Evolutionary conservation across 1,139 yeast species (phyloP).

Genomic region (Suhomyces bribrorum): DNA sequence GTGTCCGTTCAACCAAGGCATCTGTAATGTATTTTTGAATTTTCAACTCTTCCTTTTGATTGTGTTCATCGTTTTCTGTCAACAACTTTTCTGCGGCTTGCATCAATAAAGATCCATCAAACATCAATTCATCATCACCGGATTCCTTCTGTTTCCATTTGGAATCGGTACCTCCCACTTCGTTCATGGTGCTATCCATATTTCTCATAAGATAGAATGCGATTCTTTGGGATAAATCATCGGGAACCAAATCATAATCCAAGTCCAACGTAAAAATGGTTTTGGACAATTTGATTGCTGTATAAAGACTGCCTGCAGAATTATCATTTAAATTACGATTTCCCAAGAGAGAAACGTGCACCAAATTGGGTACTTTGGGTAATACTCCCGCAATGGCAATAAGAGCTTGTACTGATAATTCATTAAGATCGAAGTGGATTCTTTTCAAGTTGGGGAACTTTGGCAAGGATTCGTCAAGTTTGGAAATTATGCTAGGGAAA

Average conservation of each 20-base stretch:
- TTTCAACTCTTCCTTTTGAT: conserved; percentile 38
- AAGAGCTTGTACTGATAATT: conserved; percentile 61
- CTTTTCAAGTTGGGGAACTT: conserved; percentile 63
- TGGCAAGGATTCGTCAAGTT: conserved; percentile 64
- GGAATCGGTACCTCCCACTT: conserved; percentile 30
- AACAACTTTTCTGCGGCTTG: conserved; percentile 26
- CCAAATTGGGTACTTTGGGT: conserved; percentile 65
- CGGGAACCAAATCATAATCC: conserved; percentile 68
- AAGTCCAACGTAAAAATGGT: conserved; percentile 71
- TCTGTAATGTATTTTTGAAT: conserved; percentile 42
- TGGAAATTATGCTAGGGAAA: conserved; percentile 70
- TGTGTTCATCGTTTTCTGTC: conserved; percentile 25
- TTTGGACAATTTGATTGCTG: conserved; percentile 66
- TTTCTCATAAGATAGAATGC: conserved; percentile 83
- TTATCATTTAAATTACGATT: conserved; percentile 56
- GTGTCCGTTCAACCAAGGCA: conserved; percentile 45
- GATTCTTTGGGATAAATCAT: conserved; percentile 71
- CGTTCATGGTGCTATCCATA: conserved; percentile 63
- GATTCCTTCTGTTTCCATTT: conserved; percentile 27
- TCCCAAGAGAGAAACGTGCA: conserved; percentile 77
- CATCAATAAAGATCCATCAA: conserved; percentile 45
- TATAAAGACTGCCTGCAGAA: conserved; percentile 67
- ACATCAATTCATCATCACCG: conserved; percentile 47
- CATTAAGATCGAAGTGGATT: conserved; percentile 76
- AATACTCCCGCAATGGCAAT: conserved; percentile 70